Evolutionary conservation across 2,329 filamentous ascomycete genomes (phyloP).

Genomic region (Cladosporium oxysporum): DNA sequence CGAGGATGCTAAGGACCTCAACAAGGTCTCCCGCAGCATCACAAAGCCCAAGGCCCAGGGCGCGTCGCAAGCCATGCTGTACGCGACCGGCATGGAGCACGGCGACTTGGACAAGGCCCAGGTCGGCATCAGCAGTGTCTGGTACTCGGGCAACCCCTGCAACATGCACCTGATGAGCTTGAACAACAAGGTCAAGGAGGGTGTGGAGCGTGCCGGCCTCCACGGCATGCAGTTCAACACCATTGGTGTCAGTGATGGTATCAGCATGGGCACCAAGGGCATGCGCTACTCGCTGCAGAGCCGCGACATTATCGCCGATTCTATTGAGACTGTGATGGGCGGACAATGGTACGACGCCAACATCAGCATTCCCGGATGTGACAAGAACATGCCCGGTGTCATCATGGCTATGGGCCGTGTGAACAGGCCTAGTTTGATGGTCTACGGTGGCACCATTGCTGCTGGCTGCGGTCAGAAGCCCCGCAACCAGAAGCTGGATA

Average conservation of each 20-base stretch:
- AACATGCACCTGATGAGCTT: conserved; percentile 98
- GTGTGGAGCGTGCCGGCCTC: conserved; percentile 71
- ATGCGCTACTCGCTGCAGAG: conserved; percentile 87
- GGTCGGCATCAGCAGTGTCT: conserved; percentile 95
- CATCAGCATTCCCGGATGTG: conserved; percentile 93
- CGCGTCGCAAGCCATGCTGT: conserved; percentile 98
- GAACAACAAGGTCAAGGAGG: conserved; percentile 73
- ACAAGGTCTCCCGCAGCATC: conserved; percentile 80
- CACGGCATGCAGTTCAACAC: conserved; percentile 99
- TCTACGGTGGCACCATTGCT: conserved; percentile 93
- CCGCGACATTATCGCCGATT: conserved; percentile 94
- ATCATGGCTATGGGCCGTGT: conserved; percentile 84
- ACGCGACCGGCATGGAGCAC: conserved; percentile 85
- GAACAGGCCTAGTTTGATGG: conserved; percentile 94
- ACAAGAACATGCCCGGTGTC: conserved; percentile 96
- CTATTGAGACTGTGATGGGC: conserved; percentile 98
- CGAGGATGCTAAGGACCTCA: conserved; percentile 55
- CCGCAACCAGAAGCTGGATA: conserved; percentile 70
- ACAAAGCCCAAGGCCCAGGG: conserved; percentile 98
- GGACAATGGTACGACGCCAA: conserved; percentile 99
- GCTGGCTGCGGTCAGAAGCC: conserved; percentile 81
- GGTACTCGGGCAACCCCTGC: conserved; percentile 97
- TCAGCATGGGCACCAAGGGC: conserved; percentile 96
- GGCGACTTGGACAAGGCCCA: conserved; percentile 94
- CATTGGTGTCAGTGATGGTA: conserved; percentile 94